Conservation (phyloP, 768 basidiomycete species). For the Tubosaeta brunneosetosa region DNA sequence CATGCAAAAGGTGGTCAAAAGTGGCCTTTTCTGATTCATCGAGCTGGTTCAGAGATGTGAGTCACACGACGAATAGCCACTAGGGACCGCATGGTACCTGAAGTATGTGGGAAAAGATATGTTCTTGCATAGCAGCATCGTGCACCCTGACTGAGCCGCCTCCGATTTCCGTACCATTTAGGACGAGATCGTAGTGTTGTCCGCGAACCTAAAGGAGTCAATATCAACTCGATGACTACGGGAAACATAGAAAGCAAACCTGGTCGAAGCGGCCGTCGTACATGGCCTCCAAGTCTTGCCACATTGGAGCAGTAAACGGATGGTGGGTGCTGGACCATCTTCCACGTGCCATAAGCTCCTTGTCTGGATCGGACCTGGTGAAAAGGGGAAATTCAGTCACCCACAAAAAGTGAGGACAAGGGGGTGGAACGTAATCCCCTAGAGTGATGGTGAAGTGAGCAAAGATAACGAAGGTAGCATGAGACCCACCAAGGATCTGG, state of each 20-base stretch:
- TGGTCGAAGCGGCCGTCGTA: constrained; percentile 62
- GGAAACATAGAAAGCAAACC: constrained; percentile 32
- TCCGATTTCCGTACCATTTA: constrained; percentile 92
- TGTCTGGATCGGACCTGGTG: constrained; percentile 81
- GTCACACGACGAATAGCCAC: constrained; percentile 8
- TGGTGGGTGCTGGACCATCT: constrained; percentile 93
- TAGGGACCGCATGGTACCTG: constrained; percentile 47
- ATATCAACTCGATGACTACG: neutral
- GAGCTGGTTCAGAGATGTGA: constrained; percentile 46
- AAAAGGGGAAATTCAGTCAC: constrained; percentile 95
- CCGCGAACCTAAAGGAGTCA: constrained; percentile 66
- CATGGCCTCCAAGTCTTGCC: constrained; percentile 77
- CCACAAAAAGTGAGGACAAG: constrained; percentile 84
- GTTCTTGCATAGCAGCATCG: constrained; percentile 81
- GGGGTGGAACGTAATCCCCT: constrained; percentile 56
- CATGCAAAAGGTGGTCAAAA: constrained; percentile 83
- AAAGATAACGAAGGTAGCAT: constrained; percentile 6
- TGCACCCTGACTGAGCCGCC: constrained; percentile 93
- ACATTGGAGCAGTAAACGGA: constrained; percentile 95
- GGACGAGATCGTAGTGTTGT: constrained; percentile 93
- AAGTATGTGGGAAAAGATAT: constrained; percentile 70
- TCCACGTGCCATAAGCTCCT: constrained; percentile 78
- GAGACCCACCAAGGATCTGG: constrained; percentile 51
- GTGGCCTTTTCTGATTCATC: constrained; percentile 64
- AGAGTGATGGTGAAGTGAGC: constrained; percentile 10